These are phyloP conservation scores for Orobanche coerulescens DNA, from an alignment of 257 asterid species.

Conservation along the genomic window DNA sequence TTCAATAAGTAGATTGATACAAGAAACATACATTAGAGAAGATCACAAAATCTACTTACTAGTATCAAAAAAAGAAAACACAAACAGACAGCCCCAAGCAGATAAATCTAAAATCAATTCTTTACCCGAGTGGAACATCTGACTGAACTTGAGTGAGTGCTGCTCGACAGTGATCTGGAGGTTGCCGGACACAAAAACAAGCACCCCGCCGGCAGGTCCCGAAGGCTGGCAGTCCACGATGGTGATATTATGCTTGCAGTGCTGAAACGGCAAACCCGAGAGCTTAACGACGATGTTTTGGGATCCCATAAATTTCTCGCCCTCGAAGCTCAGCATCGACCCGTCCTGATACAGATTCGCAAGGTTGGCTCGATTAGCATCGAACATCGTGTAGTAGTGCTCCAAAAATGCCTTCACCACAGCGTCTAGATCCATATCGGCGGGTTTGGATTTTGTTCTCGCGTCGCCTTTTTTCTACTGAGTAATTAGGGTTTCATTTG, in stretches of 20 bases:
- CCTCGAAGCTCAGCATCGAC: slow-evolving; percentile 28
- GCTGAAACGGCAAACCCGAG: slow-evolving; percentile 32
- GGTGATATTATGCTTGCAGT: slow-evolving; percentile 28
- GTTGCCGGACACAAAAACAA: slow-evolving; percentile 26
- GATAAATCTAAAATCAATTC: no score
- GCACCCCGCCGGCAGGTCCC: slow-evolving; percentile 28
- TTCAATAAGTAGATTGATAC: no score
- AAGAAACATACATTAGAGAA: no score
- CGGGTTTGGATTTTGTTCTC: no score
- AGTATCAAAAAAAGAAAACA: no score
- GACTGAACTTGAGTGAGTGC: slow-evolving; percentile 32
- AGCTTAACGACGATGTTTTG: no score
- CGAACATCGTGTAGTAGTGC: slow-evolving; percentile 26
- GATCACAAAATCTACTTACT: no score
- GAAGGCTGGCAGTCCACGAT: slow-evolving; percentile 32
- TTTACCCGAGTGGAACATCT: slow-evolving; percentile 20
- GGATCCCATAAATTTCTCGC: no score
- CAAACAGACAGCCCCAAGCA: no score
- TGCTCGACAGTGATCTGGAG: slow-evolving; percentile 32
- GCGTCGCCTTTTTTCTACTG: no score
- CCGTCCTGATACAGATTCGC: slow-evolving; percentile 22
- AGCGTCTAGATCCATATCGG: slow-evolving; percentile 25
- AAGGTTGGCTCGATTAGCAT: slow-evolving; percentile 23
- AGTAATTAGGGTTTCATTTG: no score
- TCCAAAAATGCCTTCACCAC: slow-evolving; percentile 29